These are phyloP conservation scores for Russula griseocarnosa DNA, from an alignment of 768 basidiomycete genomes.

Conservation along the genomic window DNA sequence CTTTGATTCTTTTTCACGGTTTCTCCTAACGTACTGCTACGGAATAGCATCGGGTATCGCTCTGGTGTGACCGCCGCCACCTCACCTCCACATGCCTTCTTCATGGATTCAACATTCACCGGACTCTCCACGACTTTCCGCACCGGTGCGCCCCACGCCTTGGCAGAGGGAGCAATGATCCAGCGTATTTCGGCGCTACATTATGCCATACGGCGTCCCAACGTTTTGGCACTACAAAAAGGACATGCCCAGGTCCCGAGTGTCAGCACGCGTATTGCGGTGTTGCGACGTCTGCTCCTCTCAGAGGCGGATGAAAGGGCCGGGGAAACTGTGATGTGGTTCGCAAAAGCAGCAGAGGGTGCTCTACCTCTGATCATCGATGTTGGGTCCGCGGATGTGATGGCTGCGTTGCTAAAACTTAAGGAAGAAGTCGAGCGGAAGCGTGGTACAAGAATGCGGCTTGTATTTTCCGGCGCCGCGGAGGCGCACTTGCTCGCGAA, in stretches of 20 bases:
- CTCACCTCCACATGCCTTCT: conserved; percentile 34
- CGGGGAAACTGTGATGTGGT: conserved; percentile 35
- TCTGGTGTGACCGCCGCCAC: conserved; percentile 44
- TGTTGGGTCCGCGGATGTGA: conserved; percentile 70
- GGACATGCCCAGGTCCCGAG: conserved; percentile 37
- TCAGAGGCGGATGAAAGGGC: conserved; percentile 34
- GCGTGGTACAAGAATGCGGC: conserved; percentile 34
- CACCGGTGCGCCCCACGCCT: conserved; percentile 40
- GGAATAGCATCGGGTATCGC: conserved; percentile 43
- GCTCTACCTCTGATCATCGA: conserved; percentile 59
- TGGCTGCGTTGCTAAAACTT: conserved; percentile 61
- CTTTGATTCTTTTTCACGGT: not conserved
- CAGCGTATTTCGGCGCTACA: conserved; percentile 43
- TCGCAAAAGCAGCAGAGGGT: conserved; percentile 44
- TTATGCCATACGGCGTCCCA: conserved; percentile 48
- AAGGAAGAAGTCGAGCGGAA: conserved; percentile 49
- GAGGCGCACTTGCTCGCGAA: conserved; percentile 63
- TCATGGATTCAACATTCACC: conserved; percentile 5
- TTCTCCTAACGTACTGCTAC: conserved; percentile 2
- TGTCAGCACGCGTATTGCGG: conserved; percentile 78
- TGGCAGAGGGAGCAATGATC: conserved; percentile 43
- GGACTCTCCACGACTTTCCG: conserved; percentile 34
- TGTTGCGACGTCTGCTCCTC: conserved; percentile 62
- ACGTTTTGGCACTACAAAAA: conserved; percentile 29
- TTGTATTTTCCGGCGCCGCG: conserved; percentile 54